Evolutionary conservation across 768 basidiomycete species (phyloP).

Genomic region (Naganishia vaughanmartiniae): DNA sequence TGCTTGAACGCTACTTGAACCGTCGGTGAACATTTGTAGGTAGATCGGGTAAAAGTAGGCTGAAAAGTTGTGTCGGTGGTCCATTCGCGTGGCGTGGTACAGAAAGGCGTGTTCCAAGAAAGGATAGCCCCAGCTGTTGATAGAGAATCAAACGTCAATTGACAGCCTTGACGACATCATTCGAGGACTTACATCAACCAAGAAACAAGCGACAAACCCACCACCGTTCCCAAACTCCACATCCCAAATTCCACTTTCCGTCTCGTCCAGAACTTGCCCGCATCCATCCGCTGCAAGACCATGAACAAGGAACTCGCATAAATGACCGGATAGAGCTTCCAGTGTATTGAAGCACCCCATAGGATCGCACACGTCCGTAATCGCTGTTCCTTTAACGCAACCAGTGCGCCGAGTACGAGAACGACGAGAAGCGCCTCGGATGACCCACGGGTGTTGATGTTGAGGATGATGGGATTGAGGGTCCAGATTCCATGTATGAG

Average conservation of each 20-base stretch:
- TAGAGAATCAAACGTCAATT: not conserved
- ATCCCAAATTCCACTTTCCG: slow-evolving; percentile 61
- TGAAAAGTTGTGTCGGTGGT: slow-evolving; percentile 98
- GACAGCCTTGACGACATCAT: not conserved
- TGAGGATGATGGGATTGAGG: slow-evolving; percentile 88
- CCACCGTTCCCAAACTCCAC: slow-evolving; percentile 70
- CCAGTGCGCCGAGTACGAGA: slow-evolving; percentile 69
- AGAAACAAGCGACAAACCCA: slow-evolving; percentile 62
- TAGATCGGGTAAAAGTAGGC: slow-evolving; percentile 96
- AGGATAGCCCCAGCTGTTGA: slow-evolving; percentile 72
- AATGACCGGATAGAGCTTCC: slow-evolving; percentile 95
- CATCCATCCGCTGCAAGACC: slow-evolving; percentile 38
- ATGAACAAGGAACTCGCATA: slow-evolving; percentile 78
- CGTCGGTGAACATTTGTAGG: slow-evolving; percentile 65
- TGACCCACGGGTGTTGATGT: slow-evolving; percentile 94
- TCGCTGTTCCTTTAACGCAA: slow-evolving; percentile 58
- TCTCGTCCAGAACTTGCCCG: slow-evolving; percentile 51
- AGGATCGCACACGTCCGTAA: slow-evolving; percentile 69
- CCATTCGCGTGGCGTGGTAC: slow-evolving; percentile 84
- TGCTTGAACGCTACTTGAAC: not conserved
- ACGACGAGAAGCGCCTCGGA: slow-evolving; percentile 83
- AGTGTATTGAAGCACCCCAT: slow-evolving; percentile 81
- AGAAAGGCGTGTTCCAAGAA: slow-evolving; percentile 89
- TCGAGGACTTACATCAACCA: slow-evolving; percentile 67
- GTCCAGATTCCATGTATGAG: slow-evolving; percentile 61